A percentile compares a stretch with the other conserved stretches of the same genome.
phyloP scores from a whole-genome alignment of 2,329 filamentous ascomycete species.

The Xylariaceae sp. region DNA sequence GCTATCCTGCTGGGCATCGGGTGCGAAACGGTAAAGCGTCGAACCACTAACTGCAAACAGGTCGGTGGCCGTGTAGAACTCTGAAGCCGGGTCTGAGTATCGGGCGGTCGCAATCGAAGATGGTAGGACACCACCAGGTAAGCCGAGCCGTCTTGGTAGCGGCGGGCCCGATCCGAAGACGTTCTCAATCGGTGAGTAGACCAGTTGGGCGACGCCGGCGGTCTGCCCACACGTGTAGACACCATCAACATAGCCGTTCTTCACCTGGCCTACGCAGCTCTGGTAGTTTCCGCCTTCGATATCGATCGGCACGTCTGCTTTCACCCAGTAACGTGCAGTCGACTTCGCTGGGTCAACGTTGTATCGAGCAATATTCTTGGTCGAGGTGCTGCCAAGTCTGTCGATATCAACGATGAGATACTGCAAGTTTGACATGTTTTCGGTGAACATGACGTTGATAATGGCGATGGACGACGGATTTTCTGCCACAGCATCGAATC shows the following conservation, averaged over 20 bases:
- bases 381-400: neutral
- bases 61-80: constrained; percentile 4
- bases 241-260: constrained; percentile 2
- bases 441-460: neutral
- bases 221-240: constrained; percentile 2
- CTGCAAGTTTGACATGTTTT: neutral
- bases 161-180: constrained; percentile 1
- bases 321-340: constrained; percentile 4
- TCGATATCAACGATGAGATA: constrained; percentile 3
- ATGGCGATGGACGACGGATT: neutral
- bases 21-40: constrained; percentile 3
- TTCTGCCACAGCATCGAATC: constrained; percentile 5
- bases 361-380: constrained; percentile 5
- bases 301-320: constrained; percentile 1
- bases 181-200: constrained; percentile 1
- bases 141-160: neutral
- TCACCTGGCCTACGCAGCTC: constrained; percentile 2
- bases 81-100: neutral
- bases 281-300: constrained; percentile 5
- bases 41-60: constrained; percentile 3
- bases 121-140: constrained; percentile 1
- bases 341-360: constrained; percentile 4
- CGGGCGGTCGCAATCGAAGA: constrained; percentile 5
- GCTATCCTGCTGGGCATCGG: neutral
- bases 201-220: neutral